Conservation (phyloP, 2,329 filamentous ascomycete genomes). For the Aureobasidium sp. region DNA sequence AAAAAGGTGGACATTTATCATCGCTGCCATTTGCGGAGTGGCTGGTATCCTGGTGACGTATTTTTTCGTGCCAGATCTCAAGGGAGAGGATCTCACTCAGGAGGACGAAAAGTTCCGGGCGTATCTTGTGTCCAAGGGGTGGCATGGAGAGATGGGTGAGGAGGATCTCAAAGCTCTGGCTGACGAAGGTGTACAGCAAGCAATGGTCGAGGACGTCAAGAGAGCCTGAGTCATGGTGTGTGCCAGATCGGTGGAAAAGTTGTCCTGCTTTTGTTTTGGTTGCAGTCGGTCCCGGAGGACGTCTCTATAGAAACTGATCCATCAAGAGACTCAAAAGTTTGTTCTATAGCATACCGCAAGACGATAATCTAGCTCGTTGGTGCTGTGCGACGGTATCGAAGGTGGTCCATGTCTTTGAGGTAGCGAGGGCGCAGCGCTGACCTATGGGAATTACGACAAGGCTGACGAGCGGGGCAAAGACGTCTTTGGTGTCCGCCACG, state of each 20-base stretch:
- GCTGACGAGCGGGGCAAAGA: too few species aligned
- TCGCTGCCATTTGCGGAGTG: conserved; percentile 44
- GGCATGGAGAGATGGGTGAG: conserved; percentile 41
- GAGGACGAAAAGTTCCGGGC: conserved; percentile 39
- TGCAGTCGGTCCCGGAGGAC: too few species aligned
- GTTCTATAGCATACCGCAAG: not conserved
- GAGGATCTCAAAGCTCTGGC: conserved; percentile 31
- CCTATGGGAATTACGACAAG: too few species aligned
- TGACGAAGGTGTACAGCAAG: conserved; percentile 15
- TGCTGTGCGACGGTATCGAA: too few species aligned
- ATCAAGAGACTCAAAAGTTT: not conserved
- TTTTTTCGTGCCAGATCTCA: conserved; percentile 41
- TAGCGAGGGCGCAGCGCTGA: too few species aligned
- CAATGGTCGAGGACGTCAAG: not conserved
- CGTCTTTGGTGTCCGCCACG: too few species aligned
- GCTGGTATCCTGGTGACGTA: conserved; percentile 40
- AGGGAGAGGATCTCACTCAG: conserved; percentile 36
- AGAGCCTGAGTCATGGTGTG: not conserved
- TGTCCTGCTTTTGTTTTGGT: too few species aligned
- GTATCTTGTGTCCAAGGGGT: conserved; percentile 39
- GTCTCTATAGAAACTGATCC: too few species aligned
- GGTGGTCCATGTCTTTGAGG: too few species aligned
- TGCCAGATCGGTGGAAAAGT: too few species aligned
- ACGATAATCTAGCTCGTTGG: too few species aligned
- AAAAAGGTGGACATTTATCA: conserved; percentile 45